A percentile compares a stretch with the other conserved stretches of the same genome.
Conservation (phyloP, 1,284 basidiomycete genomes). For the Apiotrichum gracile region DNA sequence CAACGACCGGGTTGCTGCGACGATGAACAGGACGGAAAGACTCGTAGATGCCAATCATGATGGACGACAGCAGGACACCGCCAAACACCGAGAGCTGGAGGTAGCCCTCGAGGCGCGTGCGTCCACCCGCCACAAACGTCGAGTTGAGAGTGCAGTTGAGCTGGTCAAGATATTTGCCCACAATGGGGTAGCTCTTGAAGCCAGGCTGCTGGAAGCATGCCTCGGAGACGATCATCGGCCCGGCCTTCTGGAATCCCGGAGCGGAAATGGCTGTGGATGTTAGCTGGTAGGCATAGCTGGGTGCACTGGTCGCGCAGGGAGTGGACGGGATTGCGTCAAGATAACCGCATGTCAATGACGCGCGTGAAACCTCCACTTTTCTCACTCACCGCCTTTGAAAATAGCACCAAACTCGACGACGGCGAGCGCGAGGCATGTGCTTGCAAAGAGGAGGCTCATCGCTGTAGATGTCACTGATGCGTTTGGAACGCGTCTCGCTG, state of each 20-base stretch:
- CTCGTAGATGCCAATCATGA: slow-evolving; percentile 7
- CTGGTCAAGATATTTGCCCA: slow-evolving; percentile 2
- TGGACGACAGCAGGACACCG: slow-evolving; percentile 1
- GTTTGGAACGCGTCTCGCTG: no score
- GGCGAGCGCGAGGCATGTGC: not conserved
- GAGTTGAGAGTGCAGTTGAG: slow-evolving; percentile 11
- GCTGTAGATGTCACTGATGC: no score
- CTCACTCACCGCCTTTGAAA: not conserved
- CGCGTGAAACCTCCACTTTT: no score
- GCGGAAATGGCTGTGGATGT: not conserved
- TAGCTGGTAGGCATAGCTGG: not conserved
- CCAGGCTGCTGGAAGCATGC: slow-evolving; percentile 6
- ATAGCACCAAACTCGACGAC: not conserved
- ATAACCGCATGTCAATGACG: no score
- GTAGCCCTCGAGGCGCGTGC: not conserved
- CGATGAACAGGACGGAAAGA: slow-evolving; percentile 3
- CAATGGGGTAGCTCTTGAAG: not conserved
- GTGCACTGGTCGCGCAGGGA: not conserved
- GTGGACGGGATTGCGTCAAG: not conserved
- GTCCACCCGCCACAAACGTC: not conserved
- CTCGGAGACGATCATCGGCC: not conserved
- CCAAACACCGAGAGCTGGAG: slow-evolving; percentile 6
- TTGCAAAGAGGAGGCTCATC: not conserved
- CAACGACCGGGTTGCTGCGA: not conserved
- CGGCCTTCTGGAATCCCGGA: not conserved